Percentiles rank a stretch among this genome's conserved stretches.
Conservation (phyloP, 306 rosid species). For the Trifolium fragiferum region DNA sequence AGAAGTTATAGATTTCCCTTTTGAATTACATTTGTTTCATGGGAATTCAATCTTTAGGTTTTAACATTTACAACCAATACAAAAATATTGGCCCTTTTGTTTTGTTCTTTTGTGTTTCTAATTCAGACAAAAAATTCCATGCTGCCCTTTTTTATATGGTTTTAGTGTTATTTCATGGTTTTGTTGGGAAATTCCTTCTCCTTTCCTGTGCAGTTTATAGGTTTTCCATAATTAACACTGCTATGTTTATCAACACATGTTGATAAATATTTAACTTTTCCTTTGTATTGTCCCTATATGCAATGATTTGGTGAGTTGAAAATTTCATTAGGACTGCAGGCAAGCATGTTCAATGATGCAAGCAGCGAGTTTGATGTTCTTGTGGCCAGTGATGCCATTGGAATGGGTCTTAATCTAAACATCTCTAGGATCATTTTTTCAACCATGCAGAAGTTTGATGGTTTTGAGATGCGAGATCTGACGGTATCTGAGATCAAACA, state of each 20-base stretch:
- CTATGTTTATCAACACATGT: conserved; percentile 14
- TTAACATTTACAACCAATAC: not conserved
- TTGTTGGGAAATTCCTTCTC: conserved; percentile 29
- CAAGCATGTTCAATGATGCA: conserved; percentile 84
- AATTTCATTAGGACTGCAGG: conserved; percentile 77
- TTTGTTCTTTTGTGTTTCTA: conserved; percentile 29
- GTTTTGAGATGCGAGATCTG: conserved; percentile 72
- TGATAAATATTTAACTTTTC: conserved; percentile 38
- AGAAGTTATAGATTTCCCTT: conserved; percentile 33
- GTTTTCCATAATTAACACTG: conserved; percentile 26
- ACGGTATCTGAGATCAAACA: conserved; percentile 87
- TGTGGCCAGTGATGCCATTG: conserved; percentile 96
- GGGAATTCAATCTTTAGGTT: conserved; percentile 31
- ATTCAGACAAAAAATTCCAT: conserved; percentile 17
- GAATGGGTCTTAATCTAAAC: conserved; percentile 98
- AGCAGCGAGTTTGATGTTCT: conserved; percentile 93
- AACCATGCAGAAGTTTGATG: conserved; percentile 82
- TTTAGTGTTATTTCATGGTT: conserved; percentile 11
- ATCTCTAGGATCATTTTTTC: conserved; percentile 96
- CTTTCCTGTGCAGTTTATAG: conserved; percentile 1
- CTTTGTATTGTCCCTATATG: conserved; percentile 25
- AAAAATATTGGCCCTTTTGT: conserved; percentile 16
- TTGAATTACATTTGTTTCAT: conserved; percentile 27
- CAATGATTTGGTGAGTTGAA: conserved; percentile 48
- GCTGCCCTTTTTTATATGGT: conserved; percentile 26